Conservation (phyloP, 139 green algal species). For the Trebouxia sp. region DNA sequence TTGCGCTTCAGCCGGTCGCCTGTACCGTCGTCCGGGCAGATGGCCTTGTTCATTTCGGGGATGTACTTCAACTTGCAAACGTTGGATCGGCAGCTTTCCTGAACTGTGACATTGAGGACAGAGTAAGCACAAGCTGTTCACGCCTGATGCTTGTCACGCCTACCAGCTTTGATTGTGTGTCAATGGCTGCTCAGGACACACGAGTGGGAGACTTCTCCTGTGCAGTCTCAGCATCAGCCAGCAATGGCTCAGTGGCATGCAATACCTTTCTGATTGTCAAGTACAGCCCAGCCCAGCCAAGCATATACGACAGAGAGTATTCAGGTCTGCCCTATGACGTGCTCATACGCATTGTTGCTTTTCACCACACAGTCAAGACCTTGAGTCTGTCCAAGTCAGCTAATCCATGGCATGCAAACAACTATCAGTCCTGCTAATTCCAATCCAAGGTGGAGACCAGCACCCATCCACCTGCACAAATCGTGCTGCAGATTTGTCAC, state of each 20-base stretch:
- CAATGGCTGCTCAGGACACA: no score
- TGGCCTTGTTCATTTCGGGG: constrained; percentile 3
- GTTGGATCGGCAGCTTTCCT: background rate
- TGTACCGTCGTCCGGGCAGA: background rate
- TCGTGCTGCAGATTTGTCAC: no score
- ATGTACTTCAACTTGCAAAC: constrained; percentile 18
- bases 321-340: background rate
- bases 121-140: background rate
- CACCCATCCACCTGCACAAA: no score
- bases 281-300: constrained; percentile 26
- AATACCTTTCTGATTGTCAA: constrained; percentile 41
- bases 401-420: no score
- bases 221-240: background rate
- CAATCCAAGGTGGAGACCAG: no score
- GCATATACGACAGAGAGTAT: constrained; percentile 21
- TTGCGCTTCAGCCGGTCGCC: background rate
- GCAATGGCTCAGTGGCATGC: constrained; percentile 31
- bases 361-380: no score
- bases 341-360: background rate
- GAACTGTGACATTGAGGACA: constrained; percentile 24
- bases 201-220: constrained; percentile 19
- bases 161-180: no score
- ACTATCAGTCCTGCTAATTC: no score
- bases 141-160: no score
- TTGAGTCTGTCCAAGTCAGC: no score